phyloP scores from a whole-genome alignment of 768 basidiomycete species.

The Lentinula raphanica region DNA sequence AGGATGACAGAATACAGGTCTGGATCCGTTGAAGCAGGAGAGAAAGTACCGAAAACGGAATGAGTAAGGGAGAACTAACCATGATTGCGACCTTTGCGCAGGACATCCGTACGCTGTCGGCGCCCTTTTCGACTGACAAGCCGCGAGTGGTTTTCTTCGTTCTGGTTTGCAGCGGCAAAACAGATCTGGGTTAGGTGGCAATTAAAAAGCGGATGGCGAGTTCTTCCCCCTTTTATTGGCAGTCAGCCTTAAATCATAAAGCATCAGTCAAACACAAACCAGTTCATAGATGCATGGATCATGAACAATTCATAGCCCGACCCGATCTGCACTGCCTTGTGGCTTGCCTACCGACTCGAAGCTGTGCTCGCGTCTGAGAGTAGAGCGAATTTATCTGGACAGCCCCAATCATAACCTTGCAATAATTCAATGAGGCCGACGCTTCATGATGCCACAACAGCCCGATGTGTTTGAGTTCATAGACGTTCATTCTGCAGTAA shows the following conservation, averaged over 20 bases:
- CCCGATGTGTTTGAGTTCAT: background rate
- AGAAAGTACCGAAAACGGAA: background rate
- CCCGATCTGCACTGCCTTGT: background rate
- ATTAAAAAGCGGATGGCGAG: background rate
- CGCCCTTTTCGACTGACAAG: background rate
- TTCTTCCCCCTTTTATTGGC: conserved; percentile 6
- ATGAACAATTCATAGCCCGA: background rate
- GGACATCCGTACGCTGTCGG: conserved; percentile 6
- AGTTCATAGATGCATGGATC: background rate
- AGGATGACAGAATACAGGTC: background rate
- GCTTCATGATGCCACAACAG: too few relatives aligned
- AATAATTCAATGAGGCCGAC: background rate
- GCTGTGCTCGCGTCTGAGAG: background rate
- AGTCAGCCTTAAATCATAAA: background rate
- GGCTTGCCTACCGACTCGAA: background rate
- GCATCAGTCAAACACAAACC: conserved; percentile 3
- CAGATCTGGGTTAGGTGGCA: background rate
- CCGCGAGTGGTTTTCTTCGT: background rate
- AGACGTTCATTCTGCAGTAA: background rate
- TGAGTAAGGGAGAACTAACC: conserved; percentile 16
- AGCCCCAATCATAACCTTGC: background rate
- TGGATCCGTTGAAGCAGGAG: conserved; percentile 3
- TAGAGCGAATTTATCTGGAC: background rate
- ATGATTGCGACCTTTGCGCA: conserved; percentile 20
- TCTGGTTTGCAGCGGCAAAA: background rate